A percentile compares a stretch with the other conserved stretches of the same genome.
Evolutionary conservation across 2,329 filamentous ascomycete genomes (phyloP).

Genomic region (Penicillium palitans): DNA sequence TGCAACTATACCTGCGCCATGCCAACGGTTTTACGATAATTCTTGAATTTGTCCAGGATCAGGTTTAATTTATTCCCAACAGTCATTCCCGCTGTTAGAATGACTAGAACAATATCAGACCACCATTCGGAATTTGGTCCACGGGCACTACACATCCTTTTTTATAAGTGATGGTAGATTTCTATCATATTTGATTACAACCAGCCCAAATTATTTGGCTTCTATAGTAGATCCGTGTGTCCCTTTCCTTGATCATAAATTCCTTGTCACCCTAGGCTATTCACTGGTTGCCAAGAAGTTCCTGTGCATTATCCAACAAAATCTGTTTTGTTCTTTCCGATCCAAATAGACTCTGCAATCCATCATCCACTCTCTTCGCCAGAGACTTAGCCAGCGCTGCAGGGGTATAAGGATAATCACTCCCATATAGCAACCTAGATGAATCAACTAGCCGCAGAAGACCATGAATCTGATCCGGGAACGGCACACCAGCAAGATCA

Average conservation of each 20-base stretch:
- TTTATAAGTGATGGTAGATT: background rate
- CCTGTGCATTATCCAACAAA: constrained; percentile 15
- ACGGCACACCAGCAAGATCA: constrained; percentile 54
- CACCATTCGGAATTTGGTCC: background rate
- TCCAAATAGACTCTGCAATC: constrained; percentile 20
- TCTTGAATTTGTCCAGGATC: background rate
- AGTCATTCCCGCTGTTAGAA: background rate
- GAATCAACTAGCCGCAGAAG: constrained; percentile 47
- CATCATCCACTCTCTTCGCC: constrained; percentile 44
- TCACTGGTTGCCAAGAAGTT: background rate
- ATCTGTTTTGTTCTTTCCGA: background rate
- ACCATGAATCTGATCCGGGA: constrained; percentile 52
- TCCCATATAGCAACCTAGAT: constrained; percentile 54
- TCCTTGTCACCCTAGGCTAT: background rate
- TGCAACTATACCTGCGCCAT: background rate
- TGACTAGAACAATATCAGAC: background rate
- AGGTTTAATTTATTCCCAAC: background rate
- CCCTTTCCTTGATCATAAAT: background rate
- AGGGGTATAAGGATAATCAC: constrained; percentile 55
- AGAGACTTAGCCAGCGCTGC: constrained; percentile 32
- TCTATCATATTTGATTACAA: background rate
- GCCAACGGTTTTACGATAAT: background rate
- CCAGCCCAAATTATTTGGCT: too few species aligned
- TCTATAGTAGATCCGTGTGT: background rate
- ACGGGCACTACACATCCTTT: background rate